These are phyloP conservation scores for Ilyonectria robusta DNA, from an alignment of 2,329 filamentous ascomycete genomes.

Conservation along the genomic window DNA sequence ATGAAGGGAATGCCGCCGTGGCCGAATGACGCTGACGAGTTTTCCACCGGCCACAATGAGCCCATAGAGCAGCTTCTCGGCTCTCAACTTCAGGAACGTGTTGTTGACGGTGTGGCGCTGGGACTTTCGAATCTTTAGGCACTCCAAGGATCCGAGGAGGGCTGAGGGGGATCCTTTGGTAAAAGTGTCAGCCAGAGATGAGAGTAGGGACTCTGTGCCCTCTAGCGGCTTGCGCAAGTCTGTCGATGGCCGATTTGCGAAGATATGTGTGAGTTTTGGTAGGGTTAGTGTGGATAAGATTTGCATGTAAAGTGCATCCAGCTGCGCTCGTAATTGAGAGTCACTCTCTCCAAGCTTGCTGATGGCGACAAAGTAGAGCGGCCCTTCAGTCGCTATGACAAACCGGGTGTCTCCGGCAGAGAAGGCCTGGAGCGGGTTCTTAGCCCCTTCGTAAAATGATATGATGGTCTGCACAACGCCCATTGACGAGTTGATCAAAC, in stretches of 20 bases:
- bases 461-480: slow-evolving; percentile 98
- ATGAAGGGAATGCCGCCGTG: slow-evolving; percentile 94
- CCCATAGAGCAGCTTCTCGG: slow-evolving; percentile 88
- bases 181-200: slow-evolving; percentile 94
- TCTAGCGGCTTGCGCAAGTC: slow-evolving; percentile 91
- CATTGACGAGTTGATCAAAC: slow-evolving; percentile 92
- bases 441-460: slow-evolving; percentile 89
- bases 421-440: slow-evolving; percentile 85
- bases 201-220: slow-evolving; percentile 91
- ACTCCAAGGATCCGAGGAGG: slow-evolving; percentile 91
- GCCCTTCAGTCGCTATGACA: slow-evolving; percentile 86
- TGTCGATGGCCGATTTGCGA: slow-evolving; percentile 91
- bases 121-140: slow-evolving; percentile 90
- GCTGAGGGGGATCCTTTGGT: slow-evolving; percentile 92
- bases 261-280: slow-evolving; percentile 87
- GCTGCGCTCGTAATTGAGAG: slow-evolving; percentile 85
- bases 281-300: slow-evolving; percentile 95
- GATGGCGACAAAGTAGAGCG: slow-evolving; percentile 93
- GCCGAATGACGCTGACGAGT: slow-evolving; percentile 94
- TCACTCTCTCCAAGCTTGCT: slow-evolving; percentile 95
- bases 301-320: slow-evolving; percentile 98
- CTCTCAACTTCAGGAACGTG: slow-evolving; percentile 83
- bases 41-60: slow-evolving; percentile 92
- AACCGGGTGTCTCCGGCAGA: slow-evolving; percentile 90
- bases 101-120: slow-evolving; percentile 90